Evolutionary conservation across 2,329 filamentous ascomycete genomes (phyloP).

Genomic region (Cladosporium austrohemisphaericum): DNA sequence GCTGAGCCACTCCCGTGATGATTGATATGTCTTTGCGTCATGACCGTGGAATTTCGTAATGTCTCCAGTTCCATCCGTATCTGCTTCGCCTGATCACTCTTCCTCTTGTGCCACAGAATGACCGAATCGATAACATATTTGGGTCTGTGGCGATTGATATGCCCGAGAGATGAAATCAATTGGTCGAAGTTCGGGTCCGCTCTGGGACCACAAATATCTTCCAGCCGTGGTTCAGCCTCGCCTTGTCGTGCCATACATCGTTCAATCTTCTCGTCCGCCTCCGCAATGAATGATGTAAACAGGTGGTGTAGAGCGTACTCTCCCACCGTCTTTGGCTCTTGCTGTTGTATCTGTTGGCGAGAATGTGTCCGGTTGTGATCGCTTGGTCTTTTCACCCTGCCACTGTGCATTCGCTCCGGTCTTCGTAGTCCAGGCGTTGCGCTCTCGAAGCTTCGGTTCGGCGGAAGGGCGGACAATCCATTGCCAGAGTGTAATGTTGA

Average conservation of each 20-base stretch:
- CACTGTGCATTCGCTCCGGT: slow-evolving; percentile 47
- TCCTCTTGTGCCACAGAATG: slow-evolving; percentile 96
- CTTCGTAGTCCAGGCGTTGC: slow-evolving; percentile 24
- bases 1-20: slow-evolving; percentile 18
- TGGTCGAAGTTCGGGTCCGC: slow-evolving; percentile 89
- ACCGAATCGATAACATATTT: slow-evolving; percentile 94
- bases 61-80: slow-evolving; percentile 31
- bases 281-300: slow-evolving; percentile 93
- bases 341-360: slow-evolving; percentile 57
- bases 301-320: slow-evolving; percentile 96
- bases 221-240: slow-evolving; percentile 78
- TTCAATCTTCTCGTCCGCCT: slow-evolving; percentile 94
- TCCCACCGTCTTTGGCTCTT: slow-evolving; percentile 86
- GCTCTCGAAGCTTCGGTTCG: slow-evolving; percentile 29
- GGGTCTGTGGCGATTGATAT: slow-evolving; percentile 90
- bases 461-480: slow-evolving; percentile 16
- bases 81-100: slow-evolving; percentile 72
- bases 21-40: slow-evolving; percentile 16
- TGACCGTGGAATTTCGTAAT: slow-evolving; percentile 24
- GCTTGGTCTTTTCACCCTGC: slow-evolving; percentile 64
- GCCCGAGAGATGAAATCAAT: slow-evolving; percentile 84
- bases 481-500: slow-evolving; percentile 27
- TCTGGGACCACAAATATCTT: slow-evolving; percentile 84
- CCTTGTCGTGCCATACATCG: slow-evolving; percentile 77
- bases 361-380: slow-evolving; percentile 72